Base-by-base conservation (phyloP, 306 rosid species). In the Rubus parviflorus region DNA sequence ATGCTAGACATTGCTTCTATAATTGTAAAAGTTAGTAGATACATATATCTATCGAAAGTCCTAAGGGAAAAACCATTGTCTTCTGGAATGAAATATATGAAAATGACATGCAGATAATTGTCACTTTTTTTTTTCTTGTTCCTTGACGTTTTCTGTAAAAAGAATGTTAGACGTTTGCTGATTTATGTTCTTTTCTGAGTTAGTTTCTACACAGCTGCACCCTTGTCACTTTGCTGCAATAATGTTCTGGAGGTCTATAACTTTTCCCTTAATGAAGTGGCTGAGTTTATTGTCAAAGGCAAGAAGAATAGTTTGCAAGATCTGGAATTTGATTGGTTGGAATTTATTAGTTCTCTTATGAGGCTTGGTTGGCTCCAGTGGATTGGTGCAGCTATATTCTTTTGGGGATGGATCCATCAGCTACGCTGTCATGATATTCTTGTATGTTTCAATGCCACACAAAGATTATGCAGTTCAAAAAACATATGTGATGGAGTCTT, bases 371-470 rank as follows among this genome's bases (percentile, higher is more conserved):
- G 93, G 98, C 81, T 52, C 82, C 95, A 86, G 57, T 85, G 93
- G 97, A 74, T 85, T 68, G 97, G 92, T 82, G 92, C 90, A 3
- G 85, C 90, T 81, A 61, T 90, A 61, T 92, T 90, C 77, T 78
- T 80, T 11, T 92, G 92, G 93, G 98, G 98, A 23, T 94, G 97
- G 97, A 77, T 89, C 79, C 98, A 94, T 85, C 98, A 94, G 75
- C 68, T 3, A 1, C 83, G 70, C 17, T 92, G 97, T 79, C 98
- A 94, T 77, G 83, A 80, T 74, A 94, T 94, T 88, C 97, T 94
- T 70, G 98, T 94, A 89, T 60, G 92, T 69, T 54, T 52, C 10
- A 37, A 30, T 53, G 66, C 14, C 15, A 0, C 56, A 37, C 22
- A 17, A 40, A 78, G 41, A 74, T 54, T 74, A 67, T 75, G 45